Conservation (phyloP, 441 rosid genomes). For the Pelargonium fulgidum region DNA sequence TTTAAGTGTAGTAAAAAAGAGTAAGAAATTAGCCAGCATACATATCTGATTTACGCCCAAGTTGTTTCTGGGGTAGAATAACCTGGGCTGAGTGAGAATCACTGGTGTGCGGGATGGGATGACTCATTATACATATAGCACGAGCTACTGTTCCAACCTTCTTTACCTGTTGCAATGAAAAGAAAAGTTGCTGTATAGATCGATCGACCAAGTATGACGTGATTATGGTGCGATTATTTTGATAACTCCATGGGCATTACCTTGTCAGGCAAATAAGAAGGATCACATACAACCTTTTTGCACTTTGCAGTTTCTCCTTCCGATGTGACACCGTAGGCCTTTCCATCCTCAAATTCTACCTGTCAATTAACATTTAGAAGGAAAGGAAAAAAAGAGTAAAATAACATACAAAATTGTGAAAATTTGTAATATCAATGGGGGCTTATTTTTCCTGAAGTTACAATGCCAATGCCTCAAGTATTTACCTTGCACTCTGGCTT, state of each 20-base stretch:
- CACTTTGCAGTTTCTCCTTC: slow-evolving; percentile 73
- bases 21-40: slow-evolving; percentile 20
- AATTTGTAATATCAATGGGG: too few species aligned
- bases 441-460: too few species aligned
- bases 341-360: slow-evolving; percentile 65
- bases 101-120: slow-evolving; percentile 59
- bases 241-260: slow-evolving; percentile 23
- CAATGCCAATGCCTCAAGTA: neutral
- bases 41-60: slow-evolving; percentile 73
- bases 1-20: neutral
- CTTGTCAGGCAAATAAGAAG: slow-evolving; percentile 59
- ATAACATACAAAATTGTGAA: neutral
- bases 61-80: slow-evolving; percentile 74
- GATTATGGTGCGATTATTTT: neutral
- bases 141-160: slow-evolving; percentile 58
- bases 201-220: neutral
- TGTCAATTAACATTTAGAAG: slow-evolving; percentile 19
- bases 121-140: slow-evolving; percentile 68
- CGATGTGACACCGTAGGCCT: slow-evolving; percentile 55
- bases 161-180: slow-evolving; percentile 36
- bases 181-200: neutral
- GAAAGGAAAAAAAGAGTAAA: neutral
- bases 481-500: slow-evolving; percentile 65
- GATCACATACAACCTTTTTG: slow-evolving; percentile 68
- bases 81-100: slow-evolving; percentile 62